Evolutionary conservation across 2,329 filamentous ascomycete genomes (phyloP), one percentile per base, ranked within the genome.

Genomic region (Elsinoe batatas): DNA sequence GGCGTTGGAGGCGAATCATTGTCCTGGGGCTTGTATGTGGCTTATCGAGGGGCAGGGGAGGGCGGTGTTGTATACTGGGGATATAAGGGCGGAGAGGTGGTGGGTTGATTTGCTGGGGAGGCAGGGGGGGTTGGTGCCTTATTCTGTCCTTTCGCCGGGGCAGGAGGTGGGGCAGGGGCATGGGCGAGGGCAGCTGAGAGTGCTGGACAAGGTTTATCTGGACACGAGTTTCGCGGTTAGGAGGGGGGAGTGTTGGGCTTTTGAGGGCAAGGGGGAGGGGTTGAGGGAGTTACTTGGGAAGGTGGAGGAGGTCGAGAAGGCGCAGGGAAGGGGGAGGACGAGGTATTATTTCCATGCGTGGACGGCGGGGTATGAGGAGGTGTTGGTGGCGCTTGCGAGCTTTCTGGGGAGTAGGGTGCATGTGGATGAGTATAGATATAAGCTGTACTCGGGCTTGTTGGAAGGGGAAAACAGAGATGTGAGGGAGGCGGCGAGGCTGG

Each of bases 331-430:
- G 13, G 33, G 35, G 7, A 40, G 15, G 5, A 68, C 72, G 0
- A 65, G 72, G 20, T 95, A 91, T 66, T 87, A 95, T 67, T 78
- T 97, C 44, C 81, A 90, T 56, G 81, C 89, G 0, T 95, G 91
- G 90, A 96, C 91, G 0, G 93, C 93, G 65, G 88, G 87, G 0
- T 95, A 96, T 60, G 91, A 97, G 67, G 87, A 95, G 53, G 89
- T 95, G 0, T 96, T 90, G 90, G 74, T 90, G 57, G 85, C 88
- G 0, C 71, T 97, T 0, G 84, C 89, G 0, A 79, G 83, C 18
- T 80, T 82, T 10, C 72, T 96, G 0, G 71, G 80, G 5, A 84
- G 84, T 0, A 62, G 85, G 75, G 80, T 95, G 1, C 91, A 96
- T 63, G 80, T 96, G 2, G 89, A 95, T 65, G 73, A 80, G 13